Evolutionary conservation across 345 rosid species (phyloP).

Genomic region (Gossypium mustelinum): DNA sequence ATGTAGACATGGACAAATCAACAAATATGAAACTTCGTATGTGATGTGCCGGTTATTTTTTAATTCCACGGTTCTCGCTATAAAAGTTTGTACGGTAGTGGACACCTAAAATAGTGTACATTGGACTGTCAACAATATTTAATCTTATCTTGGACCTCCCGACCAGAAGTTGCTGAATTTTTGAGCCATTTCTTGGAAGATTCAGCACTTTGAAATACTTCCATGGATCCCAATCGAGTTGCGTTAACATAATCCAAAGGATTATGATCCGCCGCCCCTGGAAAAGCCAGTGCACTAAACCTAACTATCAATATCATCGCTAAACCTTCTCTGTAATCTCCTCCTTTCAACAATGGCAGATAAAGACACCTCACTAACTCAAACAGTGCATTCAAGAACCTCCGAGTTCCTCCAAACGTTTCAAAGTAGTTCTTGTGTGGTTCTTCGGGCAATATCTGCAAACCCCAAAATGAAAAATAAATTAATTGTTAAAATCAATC

Average conservation of each 20-base stretch:
- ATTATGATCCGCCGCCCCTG: constrained; percentile 3
- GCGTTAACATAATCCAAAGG: neutral
- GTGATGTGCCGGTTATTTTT: no score
- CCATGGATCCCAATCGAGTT: constrained; percentile 1
- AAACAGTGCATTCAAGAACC: neutral
- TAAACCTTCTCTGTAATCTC: constrained; percentile 5
- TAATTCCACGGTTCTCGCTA: no score
- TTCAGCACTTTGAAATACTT: neutral
- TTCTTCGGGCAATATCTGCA: constrained; percentile 1
- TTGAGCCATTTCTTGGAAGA: neutral
- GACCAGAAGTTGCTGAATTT: no score
- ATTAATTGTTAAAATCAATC: neutral
- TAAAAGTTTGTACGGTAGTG: no score
- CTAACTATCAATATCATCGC: neutral
- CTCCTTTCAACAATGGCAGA: neutral
- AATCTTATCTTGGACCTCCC: no score
- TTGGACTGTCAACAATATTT: no score
- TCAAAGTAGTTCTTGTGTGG: neutral
- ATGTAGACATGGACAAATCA: no score
- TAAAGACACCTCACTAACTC: constrained; percentile 2
- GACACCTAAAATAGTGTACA: no score
- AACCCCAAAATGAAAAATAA: neutral
- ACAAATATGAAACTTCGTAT: no score
- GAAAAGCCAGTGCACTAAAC: neutral
- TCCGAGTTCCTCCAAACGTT: neutral